Evolutionary conservation across 306 rosid species (phyloP), one percentile per base, ranked within the genome.

Genomic region (Fragaria vesca): DNA sequence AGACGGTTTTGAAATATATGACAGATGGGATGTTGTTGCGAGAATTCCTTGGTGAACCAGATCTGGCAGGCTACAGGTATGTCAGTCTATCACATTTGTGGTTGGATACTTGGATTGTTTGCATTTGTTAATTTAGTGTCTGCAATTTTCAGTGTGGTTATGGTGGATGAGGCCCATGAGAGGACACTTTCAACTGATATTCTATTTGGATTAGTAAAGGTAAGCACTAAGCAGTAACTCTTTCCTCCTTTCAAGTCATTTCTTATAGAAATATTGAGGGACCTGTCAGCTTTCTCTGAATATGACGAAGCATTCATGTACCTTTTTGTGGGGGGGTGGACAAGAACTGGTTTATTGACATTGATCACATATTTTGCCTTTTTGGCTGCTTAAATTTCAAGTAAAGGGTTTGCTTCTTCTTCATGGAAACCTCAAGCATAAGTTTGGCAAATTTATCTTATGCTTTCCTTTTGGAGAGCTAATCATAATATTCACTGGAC

Each of bases 141-240:
- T 78, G 65, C 65, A 74, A 83, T 65, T 79, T 80, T 81, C 82
- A 95, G 99, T 88, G 97, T 95, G 82, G 90, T 93, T 81, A 95
- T 95, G 99, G 97, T 95, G 90, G 99, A 95, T 76, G 99, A 95
- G 93, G 99, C 97, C 86, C 99, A 95, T 71, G 99, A 95, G 87
- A 90, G 99, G 72, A 95, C 99, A 76, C 96, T 95, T 68, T 95
- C 99, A 73, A 95, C 99, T 62, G 97, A 95, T 87, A 90, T 95
- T 68, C 86, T 95, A 74, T 95, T 95, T 88, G 99, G 96, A 51
- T 83, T 95, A 71, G 99, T 95, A 57, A 95, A 95, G 90, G 97
- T 92, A 80, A 84, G 94, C 36, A 60, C 36, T 1, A 24, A 58
- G 60, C 60, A 2, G 45, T 74, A 82, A 72, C 17, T 71, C 66